These are phyloP conservation scores for Teunomyces aglyptinius DNA, from an alignment of 805 yeast genomes.

Conservation along the genomic window DNA sequence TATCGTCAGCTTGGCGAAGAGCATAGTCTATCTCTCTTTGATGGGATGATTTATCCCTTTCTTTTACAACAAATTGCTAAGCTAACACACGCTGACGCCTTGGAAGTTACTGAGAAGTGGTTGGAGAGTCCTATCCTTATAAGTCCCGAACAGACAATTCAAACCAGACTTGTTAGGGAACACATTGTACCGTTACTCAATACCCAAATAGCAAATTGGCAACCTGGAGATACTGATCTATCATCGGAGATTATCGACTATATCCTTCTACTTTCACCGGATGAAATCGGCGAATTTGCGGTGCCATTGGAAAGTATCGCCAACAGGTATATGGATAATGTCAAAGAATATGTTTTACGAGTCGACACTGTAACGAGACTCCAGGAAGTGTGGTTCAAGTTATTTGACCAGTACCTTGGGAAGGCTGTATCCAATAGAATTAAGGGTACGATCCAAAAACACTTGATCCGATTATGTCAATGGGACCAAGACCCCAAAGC, in stretches of 20 bases:
- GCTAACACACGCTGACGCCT: conserved; percentile 5
- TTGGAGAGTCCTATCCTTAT: conserved; percentile 13
- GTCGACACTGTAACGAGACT: not conserved
- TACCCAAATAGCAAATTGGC: conserved; percentile 14
- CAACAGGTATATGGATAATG: conserved; percentile 11
- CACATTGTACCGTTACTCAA: conserved; percentile 18
- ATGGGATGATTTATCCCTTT: conserved; percentile 15
- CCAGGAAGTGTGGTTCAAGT: conserved; percentile 13
- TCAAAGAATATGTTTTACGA: conserved; percentile 7
- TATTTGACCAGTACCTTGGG: conserved; percentile 14
- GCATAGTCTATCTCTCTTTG: conserved; percentile 14
- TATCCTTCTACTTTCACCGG: conserved; percentile 13
- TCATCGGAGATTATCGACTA: conserved; percentile 21
- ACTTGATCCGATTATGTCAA: not conserved
- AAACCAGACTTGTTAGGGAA: conserved; percentile 14
- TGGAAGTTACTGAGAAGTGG: conserved; percentile 17
- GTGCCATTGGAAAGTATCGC: conserved; percentile 4
- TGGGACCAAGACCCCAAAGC: not conserved
- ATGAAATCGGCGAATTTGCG: conserved; percentile 7
- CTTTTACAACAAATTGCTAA: not conserved
- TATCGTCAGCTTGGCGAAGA: conserved; percentile 10
- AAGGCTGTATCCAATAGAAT: conserved; percentile 1
- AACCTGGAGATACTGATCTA: conserved; percentile 10
- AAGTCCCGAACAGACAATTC: conserved; percentile 10
- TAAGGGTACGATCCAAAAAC: not conserved